A percentile compares a stretch with the other conserved stretches of the same genome.
Evolutionary conservation across 495 filamentous ascomycete genomes (phyloP).

Genomic region (Penicillium flavigenum): DNA sequence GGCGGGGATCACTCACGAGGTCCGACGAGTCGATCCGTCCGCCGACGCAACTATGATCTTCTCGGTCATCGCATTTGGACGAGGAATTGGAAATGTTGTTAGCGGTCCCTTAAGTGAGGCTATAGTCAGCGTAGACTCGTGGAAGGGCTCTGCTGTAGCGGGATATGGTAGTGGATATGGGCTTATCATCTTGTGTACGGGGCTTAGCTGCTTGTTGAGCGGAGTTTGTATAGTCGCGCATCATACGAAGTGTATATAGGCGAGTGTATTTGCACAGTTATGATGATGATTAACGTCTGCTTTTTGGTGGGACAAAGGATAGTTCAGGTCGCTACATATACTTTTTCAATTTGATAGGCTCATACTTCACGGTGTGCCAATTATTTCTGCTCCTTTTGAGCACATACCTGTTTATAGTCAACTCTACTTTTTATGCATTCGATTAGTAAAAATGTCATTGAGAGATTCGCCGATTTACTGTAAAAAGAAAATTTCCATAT

Average conservation of each 20-base stretch:
- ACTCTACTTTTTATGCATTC: too few species aligned
- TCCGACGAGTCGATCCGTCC: slow-evolving; percentile 36
- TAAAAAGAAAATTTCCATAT: too few species aligned
- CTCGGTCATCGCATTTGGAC: slow-evolving; percentile 53
- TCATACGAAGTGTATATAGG: slow-evolving; percentile 11
- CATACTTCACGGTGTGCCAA: background rate
- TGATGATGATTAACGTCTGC: slow-evolving; percentile 4
- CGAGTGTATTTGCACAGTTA: background rate
- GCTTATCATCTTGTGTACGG: slow-evolving; percentile 42
- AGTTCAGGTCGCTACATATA: background rate
- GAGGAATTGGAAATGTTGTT: slow-evolving; percentile 60
- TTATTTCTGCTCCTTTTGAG: background rate
- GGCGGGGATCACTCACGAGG: slow-evolving; percentile 55
- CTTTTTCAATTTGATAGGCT: background rate
- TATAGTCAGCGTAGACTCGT: slow-evolving; percentile 37
- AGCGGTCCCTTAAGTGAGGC: slow-evolving; percentile 59
- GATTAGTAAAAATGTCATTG: too few species aligned
- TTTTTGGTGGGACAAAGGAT: background rate
- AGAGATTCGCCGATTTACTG: too few species aligned
- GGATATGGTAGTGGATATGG: slow-evolving; percentile 46
- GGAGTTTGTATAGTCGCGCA: slow-evolving; percentile 31
- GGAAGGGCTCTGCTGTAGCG: slow-evolving; percentile 21
- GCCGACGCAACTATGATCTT: slow-evolving; percentile 55
- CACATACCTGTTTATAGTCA: background rate
- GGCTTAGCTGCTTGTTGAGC: slow-evolving; percentile 35